A percentile compares a stretch with the other conserved stretches of the same genome.
Evolutionary conservation across 2,329 filamentous ascomycete species (phyloP).

Genomic region (Aspergillus costaricaensis): DNA sequence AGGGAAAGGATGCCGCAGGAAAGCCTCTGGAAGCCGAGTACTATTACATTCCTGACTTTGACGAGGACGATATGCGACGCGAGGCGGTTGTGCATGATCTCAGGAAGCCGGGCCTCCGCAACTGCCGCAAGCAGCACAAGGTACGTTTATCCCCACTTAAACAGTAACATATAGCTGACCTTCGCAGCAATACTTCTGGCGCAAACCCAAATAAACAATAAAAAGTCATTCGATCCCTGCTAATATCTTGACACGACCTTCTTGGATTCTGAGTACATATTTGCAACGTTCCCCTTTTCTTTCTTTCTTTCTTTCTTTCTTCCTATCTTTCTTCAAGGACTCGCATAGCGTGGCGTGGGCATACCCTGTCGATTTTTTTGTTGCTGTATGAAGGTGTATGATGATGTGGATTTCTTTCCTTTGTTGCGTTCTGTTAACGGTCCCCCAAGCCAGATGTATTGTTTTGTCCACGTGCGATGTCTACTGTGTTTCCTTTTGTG

Average conservation of each 20-base stretch:
- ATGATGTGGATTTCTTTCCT: constrained; percentile 20
- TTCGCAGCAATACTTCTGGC: constrained; percentile 70
- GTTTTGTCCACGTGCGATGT: constrained; percentile 13
- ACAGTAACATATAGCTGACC: constrained; percentile 22
- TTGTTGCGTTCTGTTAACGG: constrained; percentile 12
- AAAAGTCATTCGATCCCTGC: constrained; percentile 8
- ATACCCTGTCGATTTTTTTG: constrained; percentile 37
- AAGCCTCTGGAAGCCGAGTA: constrained; percentile 94
- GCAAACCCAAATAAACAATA: constrained; percentile 56
- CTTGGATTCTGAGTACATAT: constrained; percentile 38
- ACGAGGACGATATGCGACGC: constrained; percentile 74
- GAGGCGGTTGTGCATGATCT: constrained; percentile 82
- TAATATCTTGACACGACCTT: constrained; percentile 9
- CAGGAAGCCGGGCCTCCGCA: constrained; percentile 83
- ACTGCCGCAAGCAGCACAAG: constrained; percentile 96
- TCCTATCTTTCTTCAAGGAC: constrained; percentile 22
- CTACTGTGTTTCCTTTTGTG: constrained; percentile 6
- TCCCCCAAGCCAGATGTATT: constrained; percentile 9
- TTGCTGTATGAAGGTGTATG: constrained; percentile 27
- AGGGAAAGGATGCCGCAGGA: constrained; percentile 94
- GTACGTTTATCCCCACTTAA: constrained; percentile 54
- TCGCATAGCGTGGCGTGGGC: constrained; percentile 49
- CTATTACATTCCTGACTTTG: constrained; percentile 89
- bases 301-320: constrained; percentile 3
- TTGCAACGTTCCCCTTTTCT: constrained; percentile 27